Percentiles rank a stretch among this genome's conserved stretches.
Evolutionary conservation across 1,139 yeast genomes (phyloP).

Genomic region (Suhomyces anneliseae): DNA sequence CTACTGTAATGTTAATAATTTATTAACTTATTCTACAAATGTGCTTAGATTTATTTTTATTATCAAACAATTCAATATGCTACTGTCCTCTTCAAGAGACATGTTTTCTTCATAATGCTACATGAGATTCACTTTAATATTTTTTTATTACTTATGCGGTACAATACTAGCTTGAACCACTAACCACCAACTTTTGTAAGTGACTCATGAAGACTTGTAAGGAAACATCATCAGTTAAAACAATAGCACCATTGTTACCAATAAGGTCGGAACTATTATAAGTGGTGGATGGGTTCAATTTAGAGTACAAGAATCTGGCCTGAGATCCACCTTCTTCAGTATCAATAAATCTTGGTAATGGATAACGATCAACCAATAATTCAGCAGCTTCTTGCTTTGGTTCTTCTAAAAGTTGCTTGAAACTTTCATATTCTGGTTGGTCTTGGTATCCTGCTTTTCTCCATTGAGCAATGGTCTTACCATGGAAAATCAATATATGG

Average conservation of each 20-base stretch:
- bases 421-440: conserved; percentile 83
- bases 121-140: conserved; percentile 1
- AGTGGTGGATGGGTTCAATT: conserved; percentile 89
- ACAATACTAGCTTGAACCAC: conserved; percentile 37
- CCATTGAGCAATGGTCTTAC: conserved; percentile 95
- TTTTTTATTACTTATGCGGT: neutral
- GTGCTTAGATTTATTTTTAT: neutral
- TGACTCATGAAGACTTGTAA: conserved; percentile 91
- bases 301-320: conserved; percentile 93
- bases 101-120: neutral
- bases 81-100: neutral
- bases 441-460: conserved; percentile 94
- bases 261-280: conserved; percentile 61
- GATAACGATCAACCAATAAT: conserved; percentile 88
- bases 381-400: conserved; percentile 94
- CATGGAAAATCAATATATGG: conserved; percentile 94
- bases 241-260: conserved; percentile 66
- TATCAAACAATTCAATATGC: neutral
- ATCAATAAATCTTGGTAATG: conserved; percentile 93
- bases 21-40: neutral
- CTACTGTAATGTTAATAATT: neutral
- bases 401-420: conserved; percentile 80
- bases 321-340: conserved; percentile 98
- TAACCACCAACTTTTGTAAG: conserved; percentile 78
- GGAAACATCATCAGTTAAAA: conserved; percentile 92